A percentile compares a stretch with the other conserved stretches of the same genome.
These are phyloP conservation scores for Microdochium bolleyi DNA, from an alignment of 2,329 filamentous ascomycete genomes.

Conservation along the genomic window DNA sequence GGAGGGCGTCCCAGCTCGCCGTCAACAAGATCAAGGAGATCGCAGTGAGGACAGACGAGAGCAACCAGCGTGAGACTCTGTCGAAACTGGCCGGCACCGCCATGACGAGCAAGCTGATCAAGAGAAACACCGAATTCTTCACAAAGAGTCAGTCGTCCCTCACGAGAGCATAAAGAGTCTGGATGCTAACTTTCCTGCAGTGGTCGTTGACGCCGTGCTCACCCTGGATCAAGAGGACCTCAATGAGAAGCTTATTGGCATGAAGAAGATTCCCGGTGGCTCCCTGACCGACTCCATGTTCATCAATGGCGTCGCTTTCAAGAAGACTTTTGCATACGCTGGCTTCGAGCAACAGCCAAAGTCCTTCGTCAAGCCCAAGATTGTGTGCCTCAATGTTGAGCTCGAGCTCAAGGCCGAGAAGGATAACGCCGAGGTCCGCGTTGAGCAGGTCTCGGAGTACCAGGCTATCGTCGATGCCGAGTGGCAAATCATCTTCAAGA, in stretches of 20 bases:
- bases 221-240: conserved; percentile 94
- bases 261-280: conserved; percentile 97
- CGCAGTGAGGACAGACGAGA: conserved; percentile 74
- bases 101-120: conserved; percentile 99
- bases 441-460: conserved; percentile 98
- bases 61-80: conserved; percentile 79
- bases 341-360: conserved; percentile 99
- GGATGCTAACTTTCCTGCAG: conserved; percentile 30
- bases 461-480: conserved; percentile 98
- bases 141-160: conserved; percentile 70
- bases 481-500: conserved; percentile 99
- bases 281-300: conserved; percentile 94
- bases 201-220: conserved; percentile 96
- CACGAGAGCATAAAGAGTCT: background rate
- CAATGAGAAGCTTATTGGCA: conserved; percentile 94
- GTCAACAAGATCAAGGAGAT: conserved; percentile 99
- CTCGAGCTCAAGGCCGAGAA: conserved; percentile 98
- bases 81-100: conserved; percentile 86
- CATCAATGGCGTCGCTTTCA: conserved; percentile 97
- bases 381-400: conserved; percentile 96
- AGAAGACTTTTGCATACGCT: conserved; percentile 99
- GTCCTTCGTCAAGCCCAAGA: conserved; percentile 87
- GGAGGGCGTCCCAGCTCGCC: conserved; percentile 80
- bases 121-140: conserved; percentile 94
- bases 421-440: conserved; percentile 96